These are phyloP conservation scores for Periconia sp. DNA, from an alignment of 2,329 filamentous ascomycete genomes.

Conservation along the genomic window DNA sequence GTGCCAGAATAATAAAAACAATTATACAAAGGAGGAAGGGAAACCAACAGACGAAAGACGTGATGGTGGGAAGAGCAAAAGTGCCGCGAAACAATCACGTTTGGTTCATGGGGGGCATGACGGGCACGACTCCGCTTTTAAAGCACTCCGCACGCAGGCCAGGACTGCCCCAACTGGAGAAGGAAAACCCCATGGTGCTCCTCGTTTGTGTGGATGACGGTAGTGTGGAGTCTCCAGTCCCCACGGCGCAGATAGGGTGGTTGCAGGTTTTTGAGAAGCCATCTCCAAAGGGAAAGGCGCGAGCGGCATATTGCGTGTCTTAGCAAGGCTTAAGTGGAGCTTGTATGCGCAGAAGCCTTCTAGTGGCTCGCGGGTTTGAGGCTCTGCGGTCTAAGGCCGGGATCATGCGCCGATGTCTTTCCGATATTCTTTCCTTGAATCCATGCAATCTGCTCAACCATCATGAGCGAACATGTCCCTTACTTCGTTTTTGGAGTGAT, in stretches of 20 bases:
- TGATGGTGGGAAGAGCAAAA: not conserved
- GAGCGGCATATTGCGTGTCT: conserved; percentile 26
- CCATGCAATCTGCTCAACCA: too few relatives aligned
- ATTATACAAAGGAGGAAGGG: conserved; percentile 3
- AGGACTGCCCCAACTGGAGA: conserved; percentile 5
- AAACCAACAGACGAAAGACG: conserved; percentile 10
- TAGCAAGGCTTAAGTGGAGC: conserved; percentile 30
- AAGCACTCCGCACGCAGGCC: conserved; percentile 4
- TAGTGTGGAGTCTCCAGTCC: conserved; percentile 28
- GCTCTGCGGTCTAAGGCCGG: not conserved
- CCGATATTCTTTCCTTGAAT: not conserved
- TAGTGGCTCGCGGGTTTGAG: conserved; percentile 12
- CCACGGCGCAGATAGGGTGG: conserved; percentile 19
- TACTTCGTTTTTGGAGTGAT: too few relatives aligned
- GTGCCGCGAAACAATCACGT: too few relatives aligned
- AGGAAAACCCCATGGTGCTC: conserved; percentile 23
- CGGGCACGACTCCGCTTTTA: conserved; percentile 1
- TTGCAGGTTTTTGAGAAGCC: conserved; percentile 17
- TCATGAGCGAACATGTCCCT: too few relatives aligned
- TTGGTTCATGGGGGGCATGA: not conserved
- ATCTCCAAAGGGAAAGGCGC: conserved; percentile 14
- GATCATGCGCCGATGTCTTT: not conserved
- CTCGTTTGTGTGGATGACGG: conserved; percentile 16
- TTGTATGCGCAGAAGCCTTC: conserved; percentile 28
- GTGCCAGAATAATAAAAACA: conserved; percentile 1